Evolutionary conservation across 768 basidiomycete genomes (phyloP).

Genomic region (Pluteus cervinus): DNA sequence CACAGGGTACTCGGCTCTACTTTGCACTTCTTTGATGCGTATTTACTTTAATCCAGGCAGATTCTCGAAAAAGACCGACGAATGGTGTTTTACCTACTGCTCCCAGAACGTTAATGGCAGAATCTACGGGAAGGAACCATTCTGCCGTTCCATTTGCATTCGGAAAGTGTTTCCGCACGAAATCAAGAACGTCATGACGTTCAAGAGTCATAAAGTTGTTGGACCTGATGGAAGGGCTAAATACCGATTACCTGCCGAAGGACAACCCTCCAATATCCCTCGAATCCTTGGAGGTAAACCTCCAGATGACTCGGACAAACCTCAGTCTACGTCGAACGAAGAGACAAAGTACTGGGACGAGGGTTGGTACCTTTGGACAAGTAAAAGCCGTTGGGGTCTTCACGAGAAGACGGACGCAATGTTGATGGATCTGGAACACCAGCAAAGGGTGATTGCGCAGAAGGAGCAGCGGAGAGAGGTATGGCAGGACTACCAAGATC

Average conservation of each 20-base stretch:
- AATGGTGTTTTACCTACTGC: conserved; percentile 60
- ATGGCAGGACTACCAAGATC: conserved; percentile 18
- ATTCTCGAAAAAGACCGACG: conserved; percentile 55
- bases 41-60: conserved; percentile 33
- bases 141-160: conserved; percentile 54
- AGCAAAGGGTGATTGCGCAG: conserved; percentile 33
- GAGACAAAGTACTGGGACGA: conserved; percentile 62
- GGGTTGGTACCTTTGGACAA: conserved; percentile 73
- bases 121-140: conserved; percentile 41
- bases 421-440: conserved; percentile 48
- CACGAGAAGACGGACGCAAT: conserved; percentile 55
- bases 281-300: conserved; percentile 37
- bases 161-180: conserved; percentile 66
- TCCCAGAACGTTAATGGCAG: conserved; percentile 53
- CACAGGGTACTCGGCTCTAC: conserved; percentile 34
- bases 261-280: conserved; percentile 46
- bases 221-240: conserved; percentile 40
- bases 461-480: conserved; percentile 32
- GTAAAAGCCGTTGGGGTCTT: conserved; percentile 43
- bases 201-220: conserved; percentile 37
- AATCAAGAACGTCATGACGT: conserved; percentile 44
- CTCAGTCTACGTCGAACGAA: conserved; percentile 14
- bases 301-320: conserved; percentile 24
- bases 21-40: too few species aligned
- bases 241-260: conserved; percentile 63